phyloP scores from a whole-genome alignment of 805 yeast species.

The Pichia californica region DNA sequence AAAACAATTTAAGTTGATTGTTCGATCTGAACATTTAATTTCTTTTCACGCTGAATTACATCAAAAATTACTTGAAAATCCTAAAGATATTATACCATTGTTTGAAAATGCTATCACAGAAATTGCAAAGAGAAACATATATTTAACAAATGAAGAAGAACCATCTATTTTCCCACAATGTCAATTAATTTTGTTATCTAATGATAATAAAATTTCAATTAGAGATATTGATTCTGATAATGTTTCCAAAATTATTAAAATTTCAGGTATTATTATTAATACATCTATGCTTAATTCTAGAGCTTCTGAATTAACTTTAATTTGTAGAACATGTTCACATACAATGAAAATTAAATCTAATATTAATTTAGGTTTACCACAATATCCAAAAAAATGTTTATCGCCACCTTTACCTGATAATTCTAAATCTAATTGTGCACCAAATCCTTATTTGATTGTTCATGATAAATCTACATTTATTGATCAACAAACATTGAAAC shows the following conservation, averaged over 20 bases:
- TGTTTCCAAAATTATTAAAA: conserved; percentile 81
- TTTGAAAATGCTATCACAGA: conserved; percentile 81
- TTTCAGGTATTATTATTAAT: conserved; percentile 89
- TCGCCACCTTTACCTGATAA: conserved; percentile 47
- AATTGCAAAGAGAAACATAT: conserved; percentile 70
- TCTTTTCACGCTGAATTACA: conserved; percentile 86
- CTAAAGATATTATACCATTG: conserved; percentile 78
- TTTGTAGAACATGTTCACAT: conserved; percentile 86
- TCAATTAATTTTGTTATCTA: conserved; percentile 72
- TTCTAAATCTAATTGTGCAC: conserved; percentile 62
- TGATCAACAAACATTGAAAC: conserved; percentile 88
- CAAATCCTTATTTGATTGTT: conserved; percentile 86
- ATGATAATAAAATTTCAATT: conserved; percentile 64
- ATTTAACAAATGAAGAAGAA: conserved; percentile 44
- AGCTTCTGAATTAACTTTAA: conserved; percentile 74
- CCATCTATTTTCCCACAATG: conserved; percentile 65
- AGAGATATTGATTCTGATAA: conserved; percentile 82
- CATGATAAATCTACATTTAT: conserved; percentile 92
- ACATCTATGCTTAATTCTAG: conserved; percentile 84
- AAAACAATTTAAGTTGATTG: conserved; percentile 63
- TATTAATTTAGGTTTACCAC: conserved; percentile 65
- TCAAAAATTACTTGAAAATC: conserved; percentile 77
- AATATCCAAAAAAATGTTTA: conserved; percentile 62
- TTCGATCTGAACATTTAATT: conserved; percentile 77
- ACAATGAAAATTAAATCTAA: conserved; percentile 56